Conservation (phyloP, 192 early-diverging fungal genomes). For the Spizellomyces sp. region DNA sequence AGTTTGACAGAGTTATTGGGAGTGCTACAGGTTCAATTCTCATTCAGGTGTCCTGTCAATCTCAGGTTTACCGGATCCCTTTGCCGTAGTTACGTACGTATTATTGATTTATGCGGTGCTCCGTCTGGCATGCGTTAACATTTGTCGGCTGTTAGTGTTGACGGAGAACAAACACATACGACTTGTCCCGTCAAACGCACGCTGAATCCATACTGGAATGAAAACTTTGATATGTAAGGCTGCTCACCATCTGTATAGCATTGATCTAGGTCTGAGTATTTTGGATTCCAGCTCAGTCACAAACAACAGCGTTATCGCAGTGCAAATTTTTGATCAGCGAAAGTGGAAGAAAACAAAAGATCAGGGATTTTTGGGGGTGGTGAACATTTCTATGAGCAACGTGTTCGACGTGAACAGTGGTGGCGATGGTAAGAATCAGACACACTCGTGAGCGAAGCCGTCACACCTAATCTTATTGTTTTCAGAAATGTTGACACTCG, state of each 20-base stretch:
- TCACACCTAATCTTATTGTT: slow-evolving; percentile 34
- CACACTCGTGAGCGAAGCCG: neutral
- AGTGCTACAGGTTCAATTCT: neutral
- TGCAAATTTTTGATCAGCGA: slow-evolving; percentile 98
- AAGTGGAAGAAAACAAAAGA: slow-evolving; percentile 80
- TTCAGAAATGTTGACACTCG: slow-evolving; percentile 84
- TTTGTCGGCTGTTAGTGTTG: slow-evolving; percentile 51
- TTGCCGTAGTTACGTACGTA: slow-evolving; percentile 84
- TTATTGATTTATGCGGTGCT: neutral
- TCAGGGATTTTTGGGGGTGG: slow-evolving; percentile 82
- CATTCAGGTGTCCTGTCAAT: neutral
- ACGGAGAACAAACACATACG: slow-evolving; percentile 94
- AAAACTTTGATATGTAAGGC: slow-evolving; percentile 75
- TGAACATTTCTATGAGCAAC: slow-evolving; percentile 82
- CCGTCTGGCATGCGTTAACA: neutral
- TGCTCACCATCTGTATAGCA: no score
- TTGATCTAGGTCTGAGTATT: neutral
- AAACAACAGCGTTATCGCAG: slow-evolving; percentile 78
- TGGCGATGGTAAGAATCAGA: slow-evolving; percentile 55
- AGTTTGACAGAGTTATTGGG: slow-evolving; percentile 29
- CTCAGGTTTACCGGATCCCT: slow-evolving; percentile 87
- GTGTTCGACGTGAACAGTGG: slow-evolving; percentile 78
- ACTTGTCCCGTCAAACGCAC: slow-evolving; percentile 85
- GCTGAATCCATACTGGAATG: slow-evolving; percentile 97
- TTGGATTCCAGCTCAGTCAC: slow-evolving; percentile 58